A percentile compares a stretch with the other conserved stretches of the same genome.
Evolutionary conservation across 805 yeast genomes (phyloP).

Genomic region (Pichia paraexigua): DNA sequence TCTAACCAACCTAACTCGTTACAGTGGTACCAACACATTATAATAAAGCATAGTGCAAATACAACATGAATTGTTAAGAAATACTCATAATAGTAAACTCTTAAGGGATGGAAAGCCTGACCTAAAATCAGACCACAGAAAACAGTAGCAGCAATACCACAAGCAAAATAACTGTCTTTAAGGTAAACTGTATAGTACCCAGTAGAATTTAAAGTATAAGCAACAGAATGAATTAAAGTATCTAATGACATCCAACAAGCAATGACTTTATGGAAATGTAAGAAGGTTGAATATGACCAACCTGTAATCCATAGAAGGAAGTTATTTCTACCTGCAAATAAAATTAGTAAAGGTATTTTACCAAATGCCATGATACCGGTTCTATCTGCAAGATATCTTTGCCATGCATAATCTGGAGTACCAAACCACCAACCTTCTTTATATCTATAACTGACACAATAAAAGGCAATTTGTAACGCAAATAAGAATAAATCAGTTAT

Average conservation of each 20-base stretch:
- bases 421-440: constrained; percentile 17
- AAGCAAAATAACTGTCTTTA: constrained; percentile 13
- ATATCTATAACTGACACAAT: constrained; percentile 14
- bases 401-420: constrained; percentile 30
- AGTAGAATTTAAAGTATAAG: constrained; percentile 20
- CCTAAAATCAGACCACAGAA: constrained; percentile 36
- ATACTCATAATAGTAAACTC: constrained; percentile 50
- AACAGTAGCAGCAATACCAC: constrained; percentile 36
- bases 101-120: constrained; percentile 43
- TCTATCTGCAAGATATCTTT: constrained; percentile 25
- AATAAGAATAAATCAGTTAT: constrained; percentile 22
- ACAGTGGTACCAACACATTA: constrained; percentile 54
- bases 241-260: constrained; percentile 42
- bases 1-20: constrained; percentile 27
- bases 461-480: constrained; percentile 19
- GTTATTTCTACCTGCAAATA: constrained; percentile 44
- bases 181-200: constrained; percentile 9
- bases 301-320: constrained; percentile 36
- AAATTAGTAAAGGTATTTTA: constrained; percentile 33
- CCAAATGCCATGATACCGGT: constrained; percentile 36
- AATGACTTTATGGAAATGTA: constrained; percentile 59
- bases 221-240: constrained; percentile 33
- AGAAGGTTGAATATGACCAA: constrained; percentile 34
- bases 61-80: constrained; percentile 53
- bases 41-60: constrained; percentile 45